These are phyloP conservation scores for Sphenostylis stenocarpa DNA, from an alignment of 306 rosid genomes.

Conservation along the genomic window DNA sequence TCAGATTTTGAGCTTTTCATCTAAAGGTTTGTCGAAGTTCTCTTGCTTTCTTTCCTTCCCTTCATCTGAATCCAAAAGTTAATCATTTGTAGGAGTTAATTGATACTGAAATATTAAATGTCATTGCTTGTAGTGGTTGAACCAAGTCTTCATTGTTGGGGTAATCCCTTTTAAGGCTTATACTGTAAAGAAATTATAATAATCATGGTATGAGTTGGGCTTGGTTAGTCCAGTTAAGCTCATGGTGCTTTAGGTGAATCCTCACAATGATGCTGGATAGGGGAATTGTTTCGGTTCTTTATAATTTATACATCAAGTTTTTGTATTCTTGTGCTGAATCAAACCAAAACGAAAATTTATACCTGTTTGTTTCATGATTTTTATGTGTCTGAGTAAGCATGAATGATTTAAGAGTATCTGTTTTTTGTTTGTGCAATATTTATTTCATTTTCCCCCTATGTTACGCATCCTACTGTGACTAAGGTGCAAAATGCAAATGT, in stretches of 20 bases:
- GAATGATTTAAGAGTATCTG: background rate
- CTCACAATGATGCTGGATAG: background rate
- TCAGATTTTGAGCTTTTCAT: constrained; percentile 56
- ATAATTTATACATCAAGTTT: background rate
- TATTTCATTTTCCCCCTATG: background rate
- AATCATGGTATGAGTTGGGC: background rate
- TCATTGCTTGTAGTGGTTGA: background rate
- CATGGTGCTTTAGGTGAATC: background rate
- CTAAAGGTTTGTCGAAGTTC: constrained; percentile 56
- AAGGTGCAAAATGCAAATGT: background rate
- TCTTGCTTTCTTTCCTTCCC: background rate
- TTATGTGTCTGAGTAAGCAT: background rate
- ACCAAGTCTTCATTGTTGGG: background rate
- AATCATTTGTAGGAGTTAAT: background rate
- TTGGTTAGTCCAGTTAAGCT: background rate
- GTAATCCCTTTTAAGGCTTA: background rate
- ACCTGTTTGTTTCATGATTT: background rate
- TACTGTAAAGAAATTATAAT: background rate
- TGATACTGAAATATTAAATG: background rate
- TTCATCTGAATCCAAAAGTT: background rate
- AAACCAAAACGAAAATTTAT: background rate
- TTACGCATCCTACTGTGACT: background rate
- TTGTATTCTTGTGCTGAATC: constrained; percentile 1
- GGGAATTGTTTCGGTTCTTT: background rate
- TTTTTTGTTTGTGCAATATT: background rate